Base-by-base conservation (phyloP, 768 basidiomycete species). In the Mycena venus region DNA sequence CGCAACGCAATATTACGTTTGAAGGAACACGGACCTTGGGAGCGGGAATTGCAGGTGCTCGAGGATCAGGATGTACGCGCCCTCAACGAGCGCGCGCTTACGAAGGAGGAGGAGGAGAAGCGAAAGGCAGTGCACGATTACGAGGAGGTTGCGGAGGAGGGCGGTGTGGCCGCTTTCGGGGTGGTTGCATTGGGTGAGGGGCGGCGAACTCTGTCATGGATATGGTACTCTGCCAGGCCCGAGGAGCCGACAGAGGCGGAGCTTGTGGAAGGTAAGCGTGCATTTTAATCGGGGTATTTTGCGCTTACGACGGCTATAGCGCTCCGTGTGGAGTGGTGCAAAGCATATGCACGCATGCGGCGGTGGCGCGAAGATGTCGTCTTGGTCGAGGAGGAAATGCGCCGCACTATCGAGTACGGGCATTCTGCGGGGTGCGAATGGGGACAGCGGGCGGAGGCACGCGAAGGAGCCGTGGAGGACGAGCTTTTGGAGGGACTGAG, bases 291-390 rank as follows among this genome's bases (percentile, higher is more conserved):
- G n/a, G n/a, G n/a, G n/a, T n/a, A n/a, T n/a, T n/a, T 7, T 31
- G 23, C 58, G 68, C 2, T 58, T 60, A 14, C 0, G n/a, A 2
- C 23, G 44, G 42, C 56, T 25, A 10, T 14, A 66, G 64, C 60
- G 9, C 25, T 73, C 23, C 29, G 66, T 0, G 68, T 69, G 0
- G 68, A 69, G n/a, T n/a, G n/a, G n/a, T n/a, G n/a, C n/a, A n/a
- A n/a, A n/a, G n/a, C n/a, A n/a, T n/a, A n/a, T n/a, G 62, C 69
- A 3, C 36, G 74, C 1, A 51, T 44, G 38, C 59, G 61, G 1
- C 74, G 69, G 8, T 75, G 69, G 69, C 55, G 42, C 21, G 69
- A 75, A 56, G 73, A 75, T 4, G 40, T 55, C 7, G 62, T 64
- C 0, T 44, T 75, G 17, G 32, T 66, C 3, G 68, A 69, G 15